Conservation (phyloP, 495 filamentous ascomycete genomes). For the Aspergillus hancockii region DNA sequence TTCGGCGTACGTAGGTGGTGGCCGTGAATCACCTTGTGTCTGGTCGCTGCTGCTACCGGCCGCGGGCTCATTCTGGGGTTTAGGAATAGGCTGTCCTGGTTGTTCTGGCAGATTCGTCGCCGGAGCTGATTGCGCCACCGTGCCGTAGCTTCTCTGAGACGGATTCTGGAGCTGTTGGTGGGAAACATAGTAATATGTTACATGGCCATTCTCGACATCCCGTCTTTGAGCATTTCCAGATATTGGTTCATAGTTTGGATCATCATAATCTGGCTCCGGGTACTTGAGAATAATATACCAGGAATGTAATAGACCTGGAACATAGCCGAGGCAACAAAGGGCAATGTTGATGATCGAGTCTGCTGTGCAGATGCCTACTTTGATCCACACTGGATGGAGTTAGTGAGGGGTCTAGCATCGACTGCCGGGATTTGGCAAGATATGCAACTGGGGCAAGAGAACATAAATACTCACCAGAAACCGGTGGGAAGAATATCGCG, state of each 20-base stretch:
- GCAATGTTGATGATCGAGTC: constrained; percentile 95
- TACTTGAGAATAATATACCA: constrained; percentile 98
- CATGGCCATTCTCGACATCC: constrained; percentile 50
- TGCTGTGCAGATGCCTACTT: constrained; percentile 87
- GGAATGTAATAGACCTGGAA: constrained; percentile 90
- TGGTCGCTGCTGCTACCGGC: constrained; percentile 35
- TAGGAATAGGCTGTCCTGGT: constrained; percentile 20
- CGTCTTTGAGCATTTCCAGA: constrained; percentile 46
- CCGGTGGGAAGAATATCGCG: constrained; percentile 90
- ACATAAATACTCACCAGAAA: constrained; percentile 69
- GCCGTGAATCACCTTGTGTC: constrained; percentile 32
- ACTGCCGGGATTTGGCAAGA: constrained; percentile 14
- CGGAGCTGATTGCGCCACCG: constrained; percentile 31
- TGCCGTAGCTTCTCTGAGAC: constrained; percentile 43
- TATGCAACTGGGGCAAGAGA: constrained; percentile 12
- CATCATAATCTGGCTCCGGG: constrained; percentile 64
- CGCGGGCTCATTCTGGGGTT: constrained; percentile 26
- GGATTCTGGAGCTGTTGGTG: constrained; percentile 43
- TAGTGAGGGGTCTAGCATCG: constrained; percentile 7
- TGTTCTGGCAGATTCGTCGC: constrained; percentile 27
- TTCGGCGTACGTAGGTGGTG: constrained; percentile 81
- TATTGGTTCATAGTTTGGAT: constrained; percentile 63
- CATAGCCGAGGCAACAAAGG: constrained; percentile 82
- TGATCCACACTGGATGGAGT: constrained; percentile 81
- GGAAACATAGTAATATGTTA: constrained; percentile 72